Evolutionary conservation across 108 stramenopile species (phyloP), one percentile per base, ranked within the genome.

Genomic region (Nitzschia inconspicua): DNA sequence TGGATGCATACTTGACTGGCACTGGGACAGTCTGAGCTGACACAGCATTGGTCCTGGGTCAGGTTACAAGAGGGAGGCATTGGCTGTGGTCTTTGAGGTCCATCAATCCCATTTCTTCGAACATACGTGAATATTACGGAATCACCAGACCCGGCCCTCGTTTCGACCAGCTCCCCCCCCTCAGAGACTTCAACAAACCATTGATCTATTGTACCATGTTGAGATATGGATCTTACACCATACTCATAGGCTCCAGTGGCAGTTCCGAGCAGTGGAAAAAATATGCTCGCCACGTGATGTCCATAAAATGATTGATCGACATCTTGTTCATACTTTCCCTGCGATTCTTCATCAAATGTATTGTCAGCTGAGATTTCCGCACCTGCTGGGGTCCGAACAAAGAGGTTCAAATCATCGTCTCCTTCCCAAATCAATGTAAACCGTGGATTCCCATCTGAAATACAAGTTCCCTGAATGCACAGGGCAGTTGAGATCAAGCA

Each of bases 361-460:
- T 44, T 26, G 23, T 32, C 16, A 14, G 16, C 30, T 6, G 55
- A 58, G 13, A 72, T 44, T 22, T 49, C 28, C 4, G 47, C 43
- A 28, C 63, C 63, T 44, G 46, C 60, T 14, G 70, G 63, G 14
- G 70, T 72, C 20, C 50, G 8, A 4, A 64, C 70, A 43, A 51
- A 64, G 10, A 72, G 22, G 29, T 58, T 39, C 3, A 72, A 47
- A 30, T 50, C 40, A 39, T 72, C 62, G 30, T 63, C 56, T 19
- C 70, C 70, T 42, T 47, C 47, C 70, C 70, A 72, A 5, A 39
- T 51, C 41, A 72, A 37, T 18, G 59, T 64, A 30, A 72, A 57
- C 23, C 70, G 49, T 31, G 63, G 70, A 55, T 64, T 64, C 11
- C 70, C 70, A 29, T 57, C 63, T 23, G 41, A 56, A 29, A 72